phyloP scores from a whole-genome alignment of 2,329 filamentous ascomycete species.

The Diaporthe sp. region DNA sequence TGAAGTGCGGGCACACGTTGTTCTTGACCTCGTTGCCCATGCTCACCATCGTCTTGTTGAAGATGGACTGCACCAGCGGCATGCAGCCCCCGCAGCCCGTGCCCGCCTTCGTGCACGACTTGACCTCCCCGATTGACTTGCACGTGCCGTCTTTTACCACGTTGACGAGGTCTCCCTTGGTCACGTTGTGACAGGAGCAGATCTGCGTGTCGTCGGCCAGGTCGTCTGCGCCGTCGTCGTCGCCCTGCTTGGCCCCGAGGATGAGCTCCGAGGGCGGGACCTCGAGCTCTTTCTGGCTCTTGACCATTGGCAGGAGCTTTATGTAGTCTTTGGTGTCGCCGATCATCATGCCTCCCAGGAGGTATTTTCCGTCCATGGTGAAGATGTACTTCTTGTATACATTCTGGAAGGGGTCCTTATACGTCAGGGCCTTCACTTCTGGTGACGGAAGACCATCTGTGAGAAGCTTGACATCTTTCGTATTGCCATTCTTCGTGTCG shows the following conservation, averaged over 20 bases:
- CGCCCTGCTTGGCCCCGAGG: slow-evolving; percentile 80
- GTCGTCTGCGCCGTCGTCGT: slow-evolving; percentile 82
- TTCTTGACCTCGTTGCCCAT: slow-evolving; percentile 93
- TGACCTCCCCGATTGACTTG: slow-evolving; percentile 86
- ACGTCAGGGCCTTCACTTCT: slow-evolving; percentile 85
- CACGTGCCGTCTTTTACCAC: slow-evolving; percentile 83
- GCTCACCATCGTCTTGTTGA: slow-evolving; percentile 87
- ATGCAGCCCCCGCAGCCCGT: slow-evolving; percentile 93
- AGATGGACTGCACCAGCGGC: slow-evolving; percentile 89
- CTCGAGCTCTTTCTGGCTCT: slow-evolving; percentile 84
- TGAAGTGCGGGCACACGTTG: slow-evolving; percentile 87
- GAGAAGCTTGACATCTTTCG: slow-evolving; percentile 58
- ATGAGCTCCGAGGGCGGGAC: slow-evolving; percentile 87
- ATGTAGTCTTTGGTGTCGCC: slow-evolving; percentile 92
- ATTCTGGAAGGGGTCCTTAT: slow-evolving; percentile 88
- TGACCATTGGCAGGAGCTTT: slow-evolving; percentile 89
- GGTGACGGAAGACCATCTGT: slow-evolving; percentile 69
- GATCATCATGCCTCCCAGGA: slow-evolving; percentile 98
- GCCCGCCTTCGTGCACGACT: slow-evolving; percentile 91
- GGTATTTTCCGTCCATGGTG: slow-evolving; percentile 88
- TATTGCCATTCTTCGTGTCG: slow-evolving; percentile 53
- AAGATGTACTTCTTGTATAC: slow-evolving; percentile 97
- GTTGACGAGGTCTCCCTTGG: slow-evolving; percentile 83
- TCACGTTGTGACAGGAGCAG: slow-evolving; percentile 94
- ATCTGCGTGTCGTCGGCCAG: slow-evolving; percentile 89